phyloP scores from a whole-genome alignment of 495 filamentous ascomycete genomes.

The Polyplosphaeria fusca region DNA sequence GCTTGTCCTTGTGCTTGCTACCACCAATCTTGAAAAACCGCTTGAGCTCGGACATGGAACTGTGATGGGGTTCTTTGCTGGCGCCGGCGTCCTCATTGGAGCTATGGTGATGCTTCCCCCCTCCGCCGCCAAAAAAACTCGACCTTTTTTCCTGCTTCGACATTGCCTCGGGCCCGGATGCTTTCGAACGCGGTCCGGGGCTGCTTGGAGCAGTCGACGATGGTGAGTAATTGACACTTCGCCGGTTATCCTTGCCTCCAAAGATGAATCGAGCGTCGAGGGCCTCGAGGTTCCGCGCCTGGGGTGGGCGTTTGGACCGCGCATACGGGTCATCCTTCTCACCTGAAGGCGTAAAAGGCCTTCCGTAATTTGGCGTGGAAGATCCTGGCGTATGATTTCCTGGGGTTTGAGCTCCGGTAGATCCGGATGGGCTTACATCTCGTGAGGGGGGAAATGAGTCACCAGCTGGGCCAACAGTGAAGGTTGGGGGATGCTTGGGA shows the following conservation, averaged over 20 bases:
- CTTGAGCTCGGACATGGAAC: conserved; percentile 92
- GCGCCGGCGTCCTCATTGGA: conserved; percentile 20
- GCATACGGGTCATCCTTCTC: conserved; percentile 88
- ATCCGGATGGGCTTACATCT: conserved; percentile 54
- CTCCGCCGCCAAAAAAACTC: conserved; percentile 39
- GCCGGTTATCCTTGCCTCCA: conserved; percentile 53
- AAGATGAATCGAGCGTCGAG: conserved; percentile 89
- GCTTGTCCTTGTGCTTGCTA: conserved; percentile 54
- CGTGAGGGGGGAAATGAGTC: conserved; percentile 65
- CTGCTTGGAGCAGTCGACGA: conserved; percentile 39
- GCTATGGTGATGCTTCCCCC: conserved; percentile 49
- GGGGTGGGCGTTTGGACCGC: conserved; percentile 72
- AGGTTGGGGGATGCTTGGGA: conserved; percentile 63
- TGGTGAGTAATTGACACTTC: conserved; percentile 40
- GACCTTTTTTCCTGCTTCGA: conserved; percentile 47
- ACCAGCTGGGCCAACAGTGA: conserved; percentile 64
- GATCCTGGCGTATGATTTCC: conserved; percentile 31
- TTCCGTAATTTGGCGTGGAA: conserved; percentile 42
- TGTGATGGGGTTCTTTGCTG: conserved; percentile 63
- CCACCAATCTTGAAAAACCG: conserved; percentile 79
- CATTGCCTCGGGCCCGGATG: neutral
- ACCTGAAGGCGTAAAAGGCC: conserved; percentile 73
- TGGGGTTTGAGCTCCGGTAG: conserved; percentile 60
- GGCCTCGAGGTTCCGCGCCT: conserved; percentile 60
- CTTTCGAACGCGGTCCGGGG: conserved; percentile 43